A percentile compares a stretch with the other conserved stretches of the same genome.
These are phyloP conservation scores for Cladophialophora chaetospira DNA, from an alignment of 2,329 filamentous ascomycete species.

Conservation along the genomic window DNA sequence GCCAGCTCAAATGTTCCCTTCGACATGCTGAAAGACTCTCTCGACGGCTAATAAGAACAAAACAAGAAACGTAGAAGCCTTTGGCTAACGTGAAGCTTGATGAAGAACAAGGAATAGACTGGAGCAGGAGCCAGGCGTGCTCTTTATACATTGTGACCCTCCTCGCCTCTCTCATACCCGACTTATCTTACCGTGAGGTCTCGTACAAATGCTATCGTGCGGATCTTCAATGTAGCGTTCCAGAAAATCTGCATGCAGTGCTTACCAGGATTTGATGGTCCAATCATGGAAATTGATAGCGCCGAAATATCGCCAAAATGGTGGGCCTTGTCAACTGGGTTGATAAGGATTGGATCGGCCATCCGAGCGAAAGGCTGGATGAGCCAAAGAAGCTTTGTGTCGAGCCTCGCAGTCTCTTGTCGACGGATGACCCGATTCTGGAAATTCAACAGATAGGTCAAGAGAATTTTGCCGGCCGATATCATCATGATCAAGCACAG, in stretches of 20 bases:
- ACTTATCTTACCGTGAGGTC: slow-evolving; percentile 6
- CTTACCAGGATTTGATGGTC: slow-evolving; percentile 8
- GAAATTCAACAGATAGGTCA: background rate
- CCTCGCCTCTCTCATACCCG: slow-evolving; percentile 13
- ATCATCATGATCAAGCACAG: background rate
- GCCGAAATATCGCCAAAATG: slow-evolving; percentile 14
- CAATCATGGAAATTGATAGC: slow-evolving; percentile 8
- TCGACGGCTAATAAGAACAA: background rate
- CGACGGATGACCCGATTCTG: background rate
- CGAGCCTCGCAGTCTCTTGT: background rate
- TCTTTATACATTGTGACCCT: slow-evolving; percentile 23
- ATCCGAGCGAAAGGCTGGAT: slow-evolving; percentile 17
- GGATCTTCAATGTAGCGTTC: slow-evolving; percentile 12
- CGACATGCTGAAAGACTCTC: slow-evolving; percentile 17
- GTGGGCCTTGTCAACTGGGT: slow-evolving; percentile 2
- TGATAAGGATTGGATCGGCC: slow-evolving; percentile 14
- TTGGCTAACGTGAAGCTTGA: slow-evolving; percentile 11
- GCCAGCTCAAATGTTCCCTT: slow-evolving; percentile 29
- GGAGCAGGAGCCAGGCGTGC: slow-evolving; percentile 1
- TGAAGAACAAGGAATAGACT: slow-evolving; percentile 2
- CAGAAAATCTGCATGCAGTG: slow-evolving; percentile 16
- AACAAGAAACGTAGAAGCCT: slow-evolving; percentile 4
- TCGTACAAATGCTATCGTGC: slow-evolving; percentile 15
- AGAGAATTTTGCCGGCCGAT: slow-evolving; percentile 12
- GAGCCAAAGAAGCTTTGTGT: background rate